phyloP scores from a whole-genome alignment of 495 filamentous ascomycete genomes.

The Annulohypoxylon maeteangense region DNA sequence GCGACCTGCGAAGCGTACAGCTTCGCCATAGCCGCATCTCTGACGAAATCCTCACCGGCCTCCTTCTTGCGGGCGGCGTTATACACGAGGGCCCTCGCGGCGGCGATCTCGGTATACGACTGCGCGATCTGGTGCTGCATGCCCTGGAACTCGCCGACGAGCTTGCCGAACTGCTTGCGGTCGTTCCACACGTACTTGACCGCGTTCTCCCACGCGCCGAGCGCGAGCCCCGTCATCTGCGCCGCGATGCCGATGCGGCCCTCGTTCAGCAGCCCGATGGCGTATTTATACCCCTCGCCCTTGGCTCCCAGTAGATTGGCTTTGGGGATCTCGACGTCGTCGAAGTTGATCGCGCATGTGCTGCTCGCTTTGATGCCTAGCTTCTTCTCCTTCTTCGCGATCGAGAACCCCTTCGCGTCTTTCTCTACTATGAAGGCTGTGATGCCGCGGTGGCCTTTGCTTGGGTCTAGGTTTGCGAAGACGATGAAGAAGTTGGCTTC shows the following conservation, averaged over 20 bases:
- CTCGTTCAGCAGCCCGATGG: conserved; percentile 96
- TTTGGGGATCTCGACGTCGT: conserved; percentile 91
- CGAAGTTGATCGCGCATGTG: conserved; percentile 97
- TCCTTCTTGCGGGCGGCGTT: conserved; percentile 99
- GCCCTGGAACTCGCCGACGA: conserved; percentile 95
- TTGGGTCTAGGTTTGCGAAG: conserved; percentile 92
- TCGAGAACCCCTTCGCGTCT: conserved; percentile 85
- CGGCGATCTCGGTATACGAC: conserved; percentile 91
- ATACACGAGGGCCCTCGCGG: conserved; percentile 91
- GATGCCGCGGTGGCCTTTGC: conserved; percentile 93
- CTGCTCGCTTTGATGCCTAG: conserved; percentile 93
- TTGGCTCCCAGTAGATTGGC: conserved; percentile 88
- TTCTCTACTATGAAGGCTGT: conserved; percentile 97
- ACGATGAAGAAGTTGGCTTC: conserved; percentile 97
- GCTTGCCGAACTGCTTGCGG: conserved; percentile 93
- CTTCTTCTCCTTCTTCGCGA: conserved; percentile 99
- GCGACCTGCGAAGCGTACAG: conserved; percentile 94
- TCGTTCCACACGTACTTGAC: conserved; percentile 95
- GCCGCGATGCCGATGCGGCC: conserved; percentile 97
- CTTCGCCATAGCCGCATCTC: conserved; percentile 98
- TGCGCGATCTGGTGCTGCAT: conserved; percentile 99
- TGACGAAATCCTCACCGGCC: conserved; percentile 92
- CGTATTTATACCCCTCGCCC: conserved; percentile 97
- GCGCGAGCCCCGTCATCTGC: conserved; percentile 97
- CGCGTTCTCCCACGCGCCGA: conserved; percentile 96